Evolutionary conservation across 1,284 basidiomycete genomes (phyloP).

Genomic region (Cystobasidiaceae sp.): DNA sequence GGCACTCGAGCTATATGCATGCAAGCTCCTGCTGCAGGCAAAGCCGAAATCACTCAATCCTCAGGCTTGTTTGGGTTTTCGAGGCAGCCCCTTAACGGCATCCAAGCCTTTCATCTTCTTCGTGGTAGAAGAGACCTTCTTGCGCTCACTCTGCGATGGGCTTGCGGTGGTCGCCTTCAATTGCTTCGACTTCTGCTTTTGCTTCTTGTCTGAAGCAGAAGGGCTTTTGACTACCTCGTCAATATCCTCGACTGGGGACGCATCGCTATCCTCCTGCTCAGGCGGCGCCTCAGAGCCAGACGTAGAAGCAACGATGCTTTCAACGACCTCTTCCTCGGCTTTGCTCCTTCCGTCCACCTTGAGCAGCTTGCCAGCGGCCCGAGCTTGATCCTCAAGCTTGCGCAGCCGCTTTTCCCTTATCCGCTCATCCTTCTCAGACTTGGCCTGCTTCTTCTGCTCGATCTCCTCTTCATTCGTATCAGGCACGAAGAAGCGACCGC

Average conservation of each 20-base stretch:
- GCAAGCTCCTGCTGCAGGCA: too few relatives aligned
- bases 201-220: slow-evolving; percentile 9
- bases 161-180: not conserved
- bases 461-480: slow-evolving; percentile 38
- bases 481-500: slow-evolving; percentile 20
- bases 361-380: slow-evolving; percentile 26
- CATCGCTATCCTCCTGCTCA: slow-evolving; percentile 38
- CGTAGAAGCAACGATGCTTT: not conserved
- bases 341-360: slow-evolving; percentile 35
- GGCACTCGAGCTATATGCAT: too few relatives aligned
- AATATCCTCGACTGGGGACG: slow-evolving; percentile 45
- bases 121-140: slow-evolving; percentile 44
- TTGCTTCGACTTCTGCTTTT: slow-evolving; percentile 32
- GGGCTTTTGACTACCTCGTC: slow-evolving; percentile 38
- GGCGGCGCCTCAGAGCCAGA: slow-evolving; percentile 9
- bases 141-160: slow-evolving; percentile 41
- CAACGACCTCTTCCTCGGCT: slow-evolving; percentile 46
- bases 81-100: slow-evolving; percentile 32
- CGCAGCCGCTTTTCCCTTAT: slow-evolving; percentile 29
- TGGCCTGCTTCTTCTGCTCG: slow-evolving; percentile 34
- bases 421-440: slow-evolving; percentile 36
- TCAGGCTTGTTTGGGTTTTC: slow-evolving; percentile 23
- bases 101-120: slow-evolving; percentile 33
- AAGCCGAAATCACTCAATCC: not conserved
- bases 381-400: slow-evolving; percentile 9